phyloP scores from a whole-genome alignment of 768 basidiomycete species.

The Coprinopsis marcescibilis region DNA sequence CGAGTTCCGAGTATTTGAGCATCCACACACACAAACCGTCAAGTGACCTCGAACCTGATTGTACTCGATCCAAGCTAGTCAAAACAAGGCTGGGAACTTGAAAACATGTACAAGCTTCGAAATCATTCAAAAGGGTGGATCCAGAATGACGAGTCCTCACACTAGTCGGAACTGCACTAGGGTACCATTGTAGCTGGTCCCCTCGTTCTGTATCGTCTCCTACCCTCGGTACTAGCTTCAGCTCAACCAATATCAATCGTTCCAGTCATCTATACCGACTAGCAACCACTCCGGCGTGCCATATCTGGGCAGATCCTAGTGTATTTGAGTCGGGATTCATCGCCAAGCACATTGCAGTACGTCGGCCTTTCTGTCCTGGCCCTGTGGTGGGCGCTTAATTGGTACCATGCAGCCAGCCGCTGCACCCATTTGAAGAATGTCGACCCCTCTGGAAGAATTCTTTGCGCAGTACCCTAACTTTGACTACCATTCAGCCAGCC shows the following conservation, averaged over 20 bases:
- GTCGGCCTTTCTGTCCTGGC: no score
- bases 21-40: no score
- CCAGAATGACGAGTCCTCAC: no score
- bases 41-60: not conserved
- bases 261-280: not conserved
- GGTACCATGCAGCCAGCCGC: no score
- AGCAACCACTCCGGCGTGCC: no score
- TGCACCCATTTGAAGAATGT: no score
- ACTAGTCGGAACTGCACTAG: not conserved
- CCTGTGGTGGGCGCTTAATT: no score
- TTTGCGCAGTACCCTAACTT: not conserved
- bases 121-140: no score
- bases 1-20: no score
- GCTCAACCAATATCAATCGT: not conserved
- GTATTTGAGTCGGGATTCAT: no score
- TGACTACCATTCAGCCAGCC: not conserved
- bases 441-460: not conserved
- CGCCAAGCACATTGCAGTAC: no score
- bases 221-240: not conserved
- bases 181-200: not conserved
- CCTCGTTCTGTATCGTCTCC: not conserved
- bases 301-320: no score
- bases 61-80: not conserved
- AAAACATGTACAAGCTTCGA: constrained; percentile 3
- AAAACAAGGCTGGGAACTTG: not conserved